These are phyloP conservation scores for Solanum appendiculatum DNA, from an alignment of 257 asterid genomes.

Conservation along the genomic window DNA sequence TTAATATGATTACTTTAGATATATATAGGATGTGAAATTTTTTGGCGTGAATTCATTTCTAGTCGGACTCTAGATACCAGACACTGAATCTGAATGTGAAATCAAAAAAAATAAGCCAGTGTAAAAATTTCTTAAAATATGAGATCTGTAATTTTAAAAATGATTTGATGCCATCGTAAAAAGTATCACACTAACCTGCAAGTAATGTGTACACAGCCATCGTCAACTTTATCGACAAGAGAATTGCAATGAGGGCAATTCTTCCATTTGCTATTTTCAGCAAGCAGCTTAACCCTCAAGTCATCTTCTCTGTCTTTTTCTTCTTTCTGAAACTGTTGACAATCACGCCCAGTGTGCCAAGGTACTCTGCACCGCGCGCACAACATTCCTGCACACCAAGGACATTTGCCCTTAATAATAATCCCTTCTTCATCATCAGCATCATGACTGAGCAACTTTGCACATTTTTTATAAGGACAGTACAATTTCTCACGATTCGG, in stretches of 20 bases:
- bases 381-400: conserved; percentile 6
- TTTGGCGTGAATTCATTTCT: no score
- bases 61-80: no score
- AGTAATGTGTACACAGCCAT: conserved; percentile 10
- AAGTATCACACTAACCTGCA: conserved; percentile 15
- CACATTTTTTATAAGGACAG: conserved; percentile 22
- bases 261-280: conserved; percentile 3
- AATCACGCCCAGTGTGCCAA: conserved; percentile 15
- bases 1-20: background rate
- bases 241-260: conserved; percentile 15
- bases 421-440: background rate
- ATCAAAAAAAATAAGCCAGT: no score
- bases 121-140: background rate
- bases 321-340: conserved; percentile 9
- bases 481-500: conserved; percentile 15
- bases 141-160: background rate
- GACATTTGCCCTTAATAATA: conserved; percentile 1
- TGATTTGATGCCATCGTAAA: background rate
- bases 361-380: conserved; percentile 12
- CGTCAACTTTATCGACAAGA: conserved; percentile 9
- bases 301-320: conserved; percentile 13
- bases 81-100: no score
- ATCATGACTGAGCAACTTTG: conserved; percentile 13
- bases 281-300: conserved; percentile 5
- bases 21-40: no score